Base-by-base conservation (phyloP, 768 basidiomycete species). In the Pisolithus orientalis region DNA sequence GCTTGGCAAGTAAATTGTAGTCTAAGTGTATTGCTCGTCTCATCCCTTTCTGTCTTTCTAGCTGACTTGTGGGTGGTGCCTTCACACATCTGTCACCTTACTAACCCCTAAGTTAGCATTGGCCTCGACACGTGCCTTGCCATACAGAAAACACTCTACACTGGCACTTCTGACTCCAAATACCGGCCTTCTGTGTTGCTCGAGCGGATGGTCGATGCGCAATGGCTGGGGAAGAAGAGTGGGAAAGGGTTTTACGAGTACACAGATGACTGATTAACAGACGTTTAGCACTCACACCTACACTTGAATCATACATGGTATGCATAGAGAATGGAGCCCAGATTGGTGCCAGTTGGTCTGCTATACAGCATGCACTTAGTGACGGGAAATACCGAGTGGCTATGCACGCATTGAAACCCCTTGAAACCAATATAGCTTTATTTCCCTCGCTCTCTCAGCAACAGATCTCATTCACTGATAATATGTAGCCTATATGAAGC, bases 181-280 rank as follows among this genome's bases (percentile, higher is more conserved):
- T 97, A 98, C 69, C 84, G 95, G 6, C 94, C 95, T 0, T 85
- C 87, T 54, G 77, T 94, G 25, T 76, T 98, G 16, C 79, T 98
- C 8, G 89, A 93, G 61, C 79, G 92, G 34, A 97, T 98, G 95
- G 95, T 98, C 5, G 91, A 95, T 64, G 95, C 95, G 17, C 85
- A 87, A 47, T 98, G 90, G 90, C 77, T 88, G 48, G 95, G 95
- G 10, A 85, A 78, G 75, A 95, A 95, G 76, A 90, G 80, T 53
- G 93, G 94, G 4, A 92, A 87, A 67, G 94, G 94, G 16, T 97
- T 97, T 69, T 97, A 96, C 62, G 91, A 94, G 57, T 96, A 96
- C 62, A 56, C 63, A 0, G 58, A 64, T 5, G 14, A 50, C n/a
- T 63, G 50, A 45, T 7, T 14, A 28, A 29, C 27, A 16, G 7